Evolutionary conservation across 345 rosid genomes (phyloP).

Genomic region (Eucalyptus polybractea): DNA sequence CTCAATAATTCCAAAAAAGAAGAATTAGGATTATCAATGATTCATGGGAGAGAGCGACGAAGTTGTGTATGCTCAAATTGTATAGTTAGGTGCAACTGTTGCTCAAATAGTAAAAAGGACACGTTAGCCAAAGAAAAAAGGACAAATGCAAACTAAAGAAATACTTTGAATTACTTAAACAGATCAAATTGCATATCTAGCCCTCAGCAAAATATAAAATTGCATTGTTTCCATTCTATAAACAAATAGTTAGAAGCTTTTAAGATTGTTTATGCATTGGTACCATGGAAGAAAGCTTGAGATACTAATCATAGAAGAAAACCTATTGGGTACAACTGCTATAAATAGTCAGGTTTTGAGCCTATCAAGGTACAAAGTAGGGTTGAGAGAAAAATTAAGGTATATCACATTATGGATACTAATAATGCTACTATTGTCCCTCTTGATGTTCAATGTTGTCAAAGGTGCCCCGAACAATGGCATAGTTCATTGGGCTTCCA

Average conservation of each 20-base stretch:
- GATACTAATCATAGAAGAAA: not conserved
- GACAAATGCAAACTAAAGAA: not conserved
- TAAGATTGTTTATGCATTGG: not conserved
- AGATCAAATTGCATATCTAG: not conserved
- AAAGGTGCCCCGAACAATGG: not conserved
- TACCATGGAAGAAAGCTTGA: not conserved
- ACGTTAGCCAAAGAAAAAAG: not conserved
- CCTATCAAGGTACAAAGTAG: not conserved
- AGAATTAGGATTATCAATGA: not conserved
- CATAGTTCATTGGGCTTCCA: not conserved
- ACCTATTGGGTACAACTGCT: conserved; percentile 17
- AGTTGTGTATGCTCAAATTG: not conserved
- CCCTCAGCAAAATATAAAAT: not conserved
- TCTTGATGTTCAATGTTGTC: not conserved
- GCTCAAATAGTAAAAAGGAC: not conserved
- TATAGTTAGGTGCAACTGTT: not conserved
- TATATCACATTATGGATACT: not conserved
- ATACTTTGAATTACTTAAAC: not conserved
- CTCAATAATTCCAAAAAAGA: not conserved
- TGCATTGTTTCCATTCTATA: not conserved
- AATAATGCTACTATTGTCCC: not conserved
- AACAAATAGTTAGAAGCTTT: not conserved
- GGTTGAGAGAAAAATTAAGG: not conserved
- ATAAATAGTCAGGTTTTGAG: not conserved
- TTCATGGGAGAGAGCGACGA: not conserved